Percentiles rank a stretch among this genome's conserved stretches.
These are phyloP conservation scores for Neonectria neomacrospora DNA, from an alignment of 2,329 filamentous ascomycete species.

Conservation along the genomic window DNA sequence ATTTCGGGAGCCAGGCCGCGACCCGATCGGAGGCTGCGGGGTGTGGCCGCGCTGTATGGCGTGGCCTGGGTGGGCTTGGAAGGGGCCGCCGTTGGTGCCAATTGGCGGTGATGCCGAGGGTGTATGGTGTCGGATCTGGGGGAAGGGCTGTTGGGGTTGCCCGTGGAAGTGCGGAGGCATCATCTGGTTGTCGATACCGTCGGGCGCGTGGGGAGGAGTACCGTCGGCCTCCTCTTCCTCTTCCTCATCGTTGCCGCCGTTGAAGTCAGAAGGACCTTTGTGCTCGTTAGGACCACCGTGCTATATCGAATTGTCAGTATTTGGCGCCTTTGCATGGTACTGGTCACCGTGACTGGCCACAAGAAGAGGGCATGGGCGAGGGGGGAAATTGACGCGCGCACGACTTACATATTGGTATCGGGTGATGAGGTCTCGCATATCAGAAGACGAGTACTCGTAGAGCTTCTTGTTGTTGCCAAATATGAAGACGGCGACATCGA, in stretches of 20 bases:
- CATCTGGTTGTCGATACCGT: constrained; percentile 67
- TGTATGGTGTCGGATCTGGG: constrained; percentile 83
- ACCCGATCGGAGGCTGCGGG: constrained; percentile 79
- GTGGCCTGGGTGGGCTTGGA: constrained; percentile 58
- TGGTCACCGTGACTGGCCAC: constrained; percentile 6
- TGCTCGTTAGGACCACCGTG: constrained; percentile 95
- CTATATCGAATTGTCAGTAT: constrained; percentile 58
- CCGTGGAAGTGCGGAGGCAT: constrained; percentile 77
- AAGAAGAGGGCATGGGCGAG: not conserved
- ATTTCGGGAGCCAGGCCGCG: constrained; percentile 77
- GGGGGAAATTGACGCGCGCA: constrained; percentile 13
- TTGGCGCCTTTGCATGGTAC: not conserved
- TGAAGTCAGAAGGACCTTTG: constrained; percentile 94
- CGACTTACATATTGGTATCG: constrained; percentile 88
- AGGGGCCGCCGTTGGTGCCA: constrained; percentile 75
- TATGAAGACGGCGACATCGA: constrained; percentile 98
- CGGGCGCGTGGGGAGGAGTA: constrained; percentile 74
- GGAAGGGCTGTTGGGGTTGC: constrained; percentile 69
- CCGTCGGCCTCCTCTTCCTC: constrained; percentile 78
- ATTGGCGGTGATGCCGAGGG: constrained; percentile 92
- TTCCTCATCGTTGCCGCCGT: constrained; percentile 87
- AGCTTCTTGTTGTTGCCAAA: constrained; percentile 99
- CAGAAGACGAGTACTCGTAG: constrained; percentile 94
- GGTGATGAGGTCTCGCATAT: constrained; percentile 90
- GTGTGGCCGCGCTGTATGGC: constrained; percentile 76